phyloP scores from a whole-genome alignment of 768 basidiomycete species.

The Lactarius tabidus region DNA sequence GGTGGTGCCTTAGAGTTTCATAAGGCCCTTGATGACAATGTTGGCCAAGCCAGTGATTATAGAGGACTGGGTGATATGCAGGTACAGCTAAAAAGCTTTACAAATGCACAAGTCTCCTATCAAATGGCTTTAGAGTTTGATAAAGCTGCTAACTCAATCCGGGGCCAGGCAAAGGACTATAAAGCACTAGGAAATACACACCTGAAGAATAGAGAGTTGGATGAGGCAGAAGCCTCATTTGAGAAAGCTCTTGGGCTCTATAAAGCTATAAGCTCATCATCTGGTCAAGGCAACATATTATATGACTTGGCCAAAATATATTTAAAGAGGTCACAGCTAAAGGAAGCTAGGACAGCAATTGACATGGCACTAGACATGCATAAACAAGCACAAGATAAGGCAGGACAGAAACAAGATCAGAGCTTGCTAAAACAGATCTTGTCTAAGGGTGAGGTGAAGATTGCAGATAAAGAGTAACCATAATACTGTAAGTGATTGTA shows the following conservation, averaged over 20 bases:
- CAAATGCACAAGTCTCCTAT: background rate
- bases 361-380: background rate
- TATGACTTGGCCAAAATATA: background rate
- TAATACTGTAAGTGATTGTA: background rate
- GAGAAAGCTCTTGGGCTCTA: background rate
- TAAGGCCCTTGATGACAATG: background rate
- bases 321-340: background rate
- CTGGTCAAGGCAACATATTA: background rate
- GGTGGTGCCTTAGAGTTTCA: background rate
- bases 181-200: background rate
- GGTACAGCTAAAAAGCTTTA: background rate
- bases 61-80: slow-evolving; percentile 1
- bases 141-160: background rate
- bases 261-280: background rate
- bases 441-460: background rate
- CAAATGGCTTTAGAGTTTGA: background rate
- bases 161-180: background rate
- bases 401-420: background rate
- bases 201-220: background rate
- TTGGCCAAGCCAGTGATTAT: slow-evolving; percentile 4
- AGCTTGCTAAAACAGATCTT: background rate
- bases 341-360: background rate
- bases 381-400: background rate
- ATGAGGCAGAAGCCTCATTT: background rate
- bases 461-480: background rate